Base-by-base conservation (phyloP, 2,329 filamentous ascomycete genomes). In the Chrysoporthe cubensis region DNA sequence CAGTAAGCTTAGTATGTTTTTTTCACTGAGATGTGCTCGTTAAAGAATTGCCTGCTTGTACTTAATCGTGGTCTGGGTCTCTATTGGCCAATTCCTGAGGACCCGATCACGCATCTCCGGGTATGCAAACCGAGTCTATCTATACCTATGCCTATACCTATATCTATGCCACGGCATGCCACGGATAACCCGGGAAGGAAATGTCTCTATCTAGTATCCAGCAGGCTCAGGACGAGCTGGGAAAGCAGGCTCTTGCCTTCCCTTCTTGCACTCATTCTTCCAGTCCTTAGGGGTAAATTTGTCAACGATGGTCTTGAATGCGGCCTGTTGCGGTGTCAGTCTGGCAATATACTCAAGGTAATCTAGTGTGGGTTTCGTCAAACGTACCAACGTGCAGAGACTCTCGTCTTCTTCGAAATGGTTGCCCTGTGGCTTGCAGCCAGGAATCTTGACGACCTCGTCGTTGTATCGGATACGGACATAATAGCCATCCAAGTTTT, bases 401-500 rank as follows among this genome's bases (percentile, higher is more conserved):
- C 88, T 92, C 73, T 94, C 90, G 73, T 98, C 92, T 0, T 93
- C 93, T 0, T 92, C 87, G 2, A 97, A 84, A 79, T 99, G 96
- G 69, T 94, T 96, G 7, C 93, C 93, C 0, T 84, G 79, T 11
- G 85, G 80, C 72, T 86, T 88, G 78, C 96, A 99, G 2, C 93
- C 94, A 0, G 95, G 95, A 21, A 99, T 85, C 16, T 85, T 88
- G 75, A 98, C 88, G 3, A 93, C 87, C 64, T 86, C 84, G 77
- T 98, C 96, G 74, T 99, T 99, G 79, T 97, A 99, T 62, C 94
- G 87, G 67, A 99, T 78, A 21, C 96, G 89, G 16, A 99, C 95
- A 78, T 91, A 99, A 82, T 96, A 94, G 1, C 88, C 90, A 37
- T 91, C 83, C 13, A 96, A 79, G 65, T 83, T 84, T 18, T 82